Conservation (phyloP, 129 eudicot species). For the Centaurea solstitialis region DNA sequence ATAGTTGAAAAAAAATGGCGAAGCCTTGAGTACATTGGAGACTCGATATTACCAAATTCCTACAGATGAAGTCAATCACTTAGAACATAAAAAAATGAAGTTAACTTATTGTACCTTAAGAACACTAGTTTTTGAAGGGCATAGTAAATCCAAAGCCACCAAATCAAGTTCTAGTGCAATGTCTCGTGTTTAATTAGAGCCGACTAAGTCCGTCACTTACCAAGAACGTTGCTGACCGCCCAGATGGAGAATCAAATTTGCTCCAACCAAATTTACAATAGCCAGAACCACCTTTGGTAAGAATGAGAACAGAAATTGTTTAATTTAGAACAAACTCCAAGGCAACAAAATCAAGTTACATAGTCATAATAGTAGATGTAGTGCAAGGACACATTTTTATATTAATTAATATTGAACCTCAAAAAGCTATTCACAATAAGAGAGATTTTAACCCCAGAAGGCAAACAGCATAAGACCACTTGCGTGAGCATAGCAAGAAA, state of each 20-base stretch:
- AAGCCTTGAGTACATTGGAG: slow-evolving; percentile 90
- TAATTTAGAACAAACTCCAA: neutral
- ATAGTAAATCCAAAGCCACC: neutral
- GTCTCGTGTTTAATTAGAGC: neutral
- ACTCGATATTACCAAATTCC: slow-evolving; percentile 97
- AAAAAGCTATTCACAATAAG: neutral
- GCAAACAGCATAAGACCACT: slow-evolving; percentile 1
- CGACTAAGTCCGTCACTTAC: slow-evolving; percentile 36
- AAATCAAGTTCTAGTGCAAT: neutral
- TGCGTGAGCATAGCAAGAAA: neutral
- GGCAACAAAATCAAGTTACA: neutral
- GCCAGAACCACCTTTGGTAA: slow-evolving; percentile 84
- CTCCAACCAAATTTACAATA: slow-evolving; percentile 98
- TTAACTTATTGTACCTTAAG: neutral
- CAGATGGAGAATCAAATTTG: slow-evolving; percentile 83
- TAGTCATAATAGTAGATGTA: neutral
- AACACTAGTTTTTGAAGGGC: neutral
- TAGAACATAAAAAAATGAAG: neutral
- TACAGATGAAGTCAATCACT: slow-evolving; percentile 35
- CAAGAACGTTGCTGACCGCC: slow-evolving; percentile 88
- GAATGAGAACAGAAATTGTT: slow-evolving; percentile 9
- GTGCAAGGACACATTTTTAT: neutral
- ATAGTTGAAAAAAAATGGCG: slow-evolving; percentile 85
- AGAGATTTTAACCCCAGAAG: neutral
- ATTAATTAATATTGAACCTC: neutral